Evolutionary conservation across 306 rosid genomes (phyloP).

Genomic region (Sophora flavescens): DNA sequence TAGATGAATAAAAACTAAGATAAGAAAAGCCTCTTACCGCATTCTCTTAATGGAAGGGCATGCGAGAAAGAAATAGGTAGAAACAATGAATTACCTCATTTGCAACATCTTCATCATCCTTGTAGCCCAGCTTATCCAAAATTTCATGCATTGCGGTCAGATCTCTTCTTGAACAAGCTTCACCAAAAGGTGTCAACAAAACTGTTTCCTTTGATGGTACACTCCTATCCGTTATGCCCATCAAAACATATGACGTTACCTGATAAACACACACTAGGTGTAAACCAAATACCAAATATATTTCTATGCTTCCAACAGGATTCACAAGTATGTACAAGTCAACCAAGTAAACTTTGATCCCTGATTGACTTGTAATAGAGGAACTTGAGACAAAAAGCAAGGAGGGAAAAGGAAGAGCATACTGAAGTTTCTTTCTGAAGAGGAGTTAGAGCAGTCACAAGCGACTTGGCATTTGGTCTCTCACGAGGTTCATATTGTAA

Average conservation of each 20-base stretch:
- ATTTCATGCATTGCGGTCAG: constrained; percentile 93
- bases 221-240: constrained; percentile 79
- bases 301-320: constrained; percentile 32
- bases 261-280: constrained; percentile 52
- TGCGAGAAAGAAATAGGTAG: constrained; percentile 14
- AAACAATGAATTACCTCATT: constrained; percentile 72
- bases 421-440: constrained; percentile 95
- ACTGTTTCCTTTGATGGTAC: constrained; percentile 65
- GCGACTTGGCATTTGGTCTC: constrained; percentile 87
- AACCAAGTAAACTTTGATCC: constrained; percentile 42
- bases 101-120: constrained; percentile 97
- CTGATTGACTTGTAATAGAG: constrained; percentile 9
- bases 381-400: constrained; percentile 20
- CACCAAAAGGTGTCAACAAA: constrained; percentile 80
- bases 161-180: constrained; percentile 93
- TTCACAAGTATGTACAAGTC: constrained; percentile 43
- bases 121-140: constrained; percentile 85
- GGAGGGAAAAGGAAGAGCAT: constrained; percentile 33
- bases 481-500: constrained; percentile 87
- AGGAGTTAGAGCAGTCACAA: constrained; percentile 74
- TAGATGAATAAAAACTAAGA: not conserved
- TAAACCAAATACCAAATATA: constrained; percentile 41
- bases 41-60: not conserved
- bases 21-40: constrained; percentile 9
- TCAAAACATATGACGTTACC: constrained; percentile 74